Percentiles rank a stretch among this genome's conserved stretches.
Conservation (phyloP, 306 rosid genomes). For the Medicago lupulina region DNA sequence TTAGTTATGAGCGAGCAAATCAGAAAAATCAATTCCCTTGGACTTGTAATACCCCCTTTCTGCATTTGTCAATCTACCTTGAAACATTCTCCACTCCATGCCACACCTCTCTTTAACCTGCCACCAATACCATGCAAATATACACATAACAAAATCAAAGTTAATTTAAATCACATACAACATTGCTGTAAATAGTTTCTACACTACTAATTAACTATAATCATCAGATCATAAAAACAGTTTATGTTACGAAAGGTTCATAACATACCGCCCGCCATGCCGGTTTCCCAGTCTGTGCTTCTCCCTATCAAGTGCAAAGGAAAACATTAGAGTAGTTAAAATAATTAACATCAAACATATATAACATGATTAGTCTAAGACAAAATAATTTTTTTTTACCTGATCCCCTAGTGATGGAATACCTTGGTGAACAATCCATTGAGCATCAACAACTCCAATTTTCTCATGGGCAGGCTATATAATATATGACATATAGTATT, state of each 20-base stretch:
- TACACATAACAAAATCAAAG: constrained; percentile 2
- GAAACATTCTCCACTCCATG: constrained; percentile 97
- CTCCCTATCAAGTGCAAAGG: constrained; percentile 63
- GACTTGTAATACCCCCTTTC: constrained; percentile 73
- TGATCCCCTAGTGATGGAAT: constrained; percentile 92
- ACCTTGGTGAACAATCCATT: constrained; percentile 93
- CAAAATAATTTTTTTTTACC: constrained; percentile 60
- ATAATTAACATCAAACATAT: background rate
- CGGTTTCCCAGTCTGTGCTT: constrained; percentile 67
- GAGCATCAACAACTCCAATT: constrained; percentile 96
- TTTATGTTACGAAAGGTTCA: constrained; percentile 6
- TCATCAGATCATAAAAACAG: background rate
- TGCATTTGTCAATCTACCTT: constrained; percentile 74
- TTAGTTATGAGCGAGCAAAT: constrained; percentile 53
- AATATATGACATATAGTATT: constrained; percentile 22
- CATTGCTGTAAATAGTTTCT: background rate
- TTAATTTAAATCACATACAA: background rate
- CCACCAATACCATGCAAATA: constrained; percentile 32
- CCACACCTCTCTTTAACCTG: constrained; percentile 98
- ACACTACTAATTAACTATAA: background rate
- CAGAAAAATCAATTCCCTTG: constrained; percentile 56
- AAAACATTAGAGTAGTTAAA: constrained; percentile 25
- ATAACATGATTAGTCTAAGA: constrained; percentile 4
- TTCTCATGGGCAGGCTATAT: constrained; percentile 96
- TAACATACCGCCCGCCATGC: constrained; percentile 89